phyloP scores from a whole-genome alignment of 345 rosid genomes.

The Cardiospermum halicacabum region DNA sequence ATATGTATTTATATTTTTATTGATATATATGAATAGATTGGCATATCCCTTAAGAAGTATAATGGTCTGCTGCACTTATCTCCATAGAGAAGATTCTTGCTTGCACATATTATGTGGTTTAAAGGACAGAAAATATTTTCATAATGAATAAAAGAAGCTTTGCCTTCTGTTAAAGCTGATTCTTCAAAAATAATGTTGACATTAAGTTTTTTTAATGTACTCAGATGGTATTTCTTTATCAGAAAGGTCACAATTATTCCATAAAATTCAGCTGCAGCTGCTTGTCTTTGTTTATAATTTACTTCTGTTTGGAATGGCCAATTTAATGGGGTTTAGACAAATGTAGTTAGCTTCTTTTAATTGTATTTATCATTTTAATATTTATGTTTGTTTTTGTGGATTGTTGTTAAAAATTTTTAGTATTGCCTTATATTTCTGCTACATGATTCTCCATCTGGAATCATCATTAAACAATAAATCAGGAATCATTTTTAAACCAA shows the following conservation, averaged over 20 bases:
- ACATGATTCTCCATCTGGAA: not conserved
- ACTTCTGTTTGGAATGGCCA: not conserved
- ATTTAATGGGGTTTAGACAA: not conserved
- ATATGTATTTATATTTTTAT: not conserved
- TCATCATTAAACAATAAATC: no score
- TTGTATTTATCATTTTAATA: not conserved
- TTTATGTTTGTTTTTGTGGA: not conserved
- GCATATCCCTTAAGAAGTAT: not conserved
- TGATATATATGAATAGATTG: no score
- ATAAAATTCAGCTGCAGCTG: not conserved
- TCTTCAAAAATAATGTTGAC: not conserved
- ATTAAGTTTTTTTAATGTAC: not conserved
- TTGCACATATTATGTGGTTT: not conserved
- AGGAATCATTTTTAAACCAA: slow-evolving; percentile 11
- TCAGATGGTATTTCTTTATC: not conserved
- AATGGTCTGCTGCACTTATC: no score
- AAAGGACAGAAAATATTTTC: not conserved
- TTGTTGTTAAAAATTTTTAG: not conserved
- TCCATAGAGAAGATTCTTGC: no score
- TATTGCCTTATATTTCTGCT: not conserved
- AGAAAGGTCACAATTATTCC: not conserved
- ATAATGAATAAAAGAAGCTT: not conserved
- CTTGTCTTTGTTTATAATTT: not conserved
- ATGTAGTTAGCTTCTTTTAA: not conserved
- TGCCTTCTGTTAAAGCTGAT: not conserved